Evolutionary conservation across 257 asterid species (phyloP).

Genomic region (Solanum appendiculatum): DNA sequence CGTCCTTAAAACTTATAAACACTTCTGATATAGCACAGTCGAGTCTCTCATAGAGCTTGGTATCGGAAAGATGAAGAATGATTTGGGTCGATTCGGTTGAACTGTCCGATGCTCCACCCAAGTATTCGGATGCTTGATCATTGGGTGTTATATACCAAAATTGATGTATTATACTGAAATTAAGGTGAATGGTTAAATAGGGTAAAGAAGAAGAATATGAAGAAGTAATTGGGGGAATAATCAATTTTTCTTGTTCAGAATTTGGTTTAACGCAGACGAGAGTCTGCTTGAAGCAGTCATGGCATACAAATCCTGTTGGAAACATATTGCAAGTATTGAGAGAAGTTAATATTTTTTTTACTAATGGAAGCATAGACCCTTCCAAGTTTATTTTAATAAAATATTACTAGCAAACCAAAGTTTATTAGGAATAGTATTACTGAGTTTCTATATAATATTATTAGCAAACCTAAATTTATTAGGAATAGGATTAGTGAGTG

Average conservation of each 20-base stretch:
- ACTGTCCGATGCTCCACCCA: background rate
- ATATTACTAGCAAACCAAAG: background rate
- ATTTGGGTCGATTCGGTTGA: background rate
- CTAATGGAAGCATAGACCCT: background rate
- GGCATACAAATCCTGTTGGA: background rate
- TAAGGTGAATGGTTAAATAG: background rate
- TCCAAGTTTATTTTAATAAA: background rate
- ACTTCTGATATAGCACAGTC: background rate
- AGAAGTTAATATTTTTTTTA: too few relatives aligned
- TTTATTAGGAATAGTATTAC: too few relatives aligned
- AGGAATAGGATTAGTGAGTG: background rate
- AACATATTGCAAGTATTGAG: background rate
- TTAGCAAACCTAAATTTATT: background rate
- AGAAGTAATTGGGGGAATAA: background rate
- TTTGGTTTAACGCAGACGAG: background rate
- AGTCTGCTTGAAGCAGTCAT: background rate
- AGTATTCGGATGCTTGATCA: background rate
- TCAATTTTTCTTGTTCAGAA: background rate
- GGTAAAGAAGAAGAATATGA: background rate
- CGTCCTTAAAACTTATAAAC: background rate
- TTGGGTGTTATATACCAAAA: background rate
- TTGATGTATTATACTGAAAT: background rate
- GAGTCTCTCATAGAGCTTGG: background rate
- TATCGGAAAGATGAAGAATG: background rate
- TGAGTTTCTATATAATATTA: too few relatives aligned